A percentile compares a stretch with the other conserved stretches of the same genome.
Conservation (phyloP, 805 yeast species). For the Wickerhamiella occidentalis region DNA sequence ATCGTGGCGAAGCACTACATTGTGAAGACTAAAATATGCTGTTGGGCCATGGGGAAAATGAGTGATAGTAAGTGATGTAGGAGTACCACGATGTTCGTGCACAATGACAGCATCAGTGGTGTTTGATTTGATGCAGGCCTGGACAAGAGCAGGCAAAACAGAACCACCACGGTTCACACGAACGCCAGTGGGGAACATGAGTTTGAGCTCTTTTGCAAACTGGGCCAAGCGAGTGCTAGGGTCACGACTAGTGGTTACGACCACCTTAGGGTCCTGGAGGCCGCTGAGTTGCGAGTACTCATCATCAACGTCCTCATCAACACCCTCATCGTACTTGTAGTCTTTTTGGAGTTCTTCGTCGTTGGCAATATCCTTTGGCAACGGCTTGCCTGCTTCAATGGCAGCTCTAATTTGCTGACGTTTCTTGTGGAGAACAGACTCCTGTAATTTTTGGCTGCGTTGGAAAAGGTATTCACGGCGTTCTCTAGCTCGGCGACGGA, state of each 20-base stretch:
- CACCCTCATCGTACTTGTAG: conserved; percentile 75
- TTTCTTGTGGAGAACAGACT: conserved; percentile 71
- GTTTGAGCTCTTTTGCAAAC: conserved; percentile 82
- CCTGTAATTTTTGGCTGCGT: conserved; percentile 82
- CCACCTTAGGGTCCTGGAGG: conserved; percentile 74
- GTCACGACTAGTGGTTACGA: conserved; percentile 87
- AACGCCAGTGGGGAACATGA: conserved; percentile 79
- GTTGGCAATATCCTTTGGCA: conserved; percentile 82
- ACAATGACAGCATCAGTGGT: conserved; percentile 74
- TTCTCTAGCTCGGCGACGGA: conserved; percentile 91
- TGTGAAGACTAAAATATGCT: conserved; percentile 84
- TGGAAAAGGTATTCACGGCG: conserved; percentile 86
- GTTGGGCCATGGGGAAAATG: conserved; percentile 99
- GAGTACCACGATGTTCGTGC: conserved; percentile 97
- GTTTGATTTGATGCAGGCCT: conserved; percentile 68
- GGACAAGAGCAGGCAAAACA: conserved; percentile 69
- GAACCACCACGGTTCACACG: conserved; percentile 90
- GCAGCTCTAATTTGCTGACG: conserved; percentile 79
- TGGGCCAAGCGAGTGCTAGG: conserved; percentile 79
- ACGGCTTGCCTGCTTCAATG: conserved; percentile 78
- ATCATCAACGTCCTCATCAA: conserved; percentile 57
- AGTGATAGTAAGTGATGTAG: conserved; percentile 80
- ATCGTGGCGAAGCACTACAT: conserved; percentile 90
- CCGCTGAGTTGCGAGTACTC: conserved; percentile 86
- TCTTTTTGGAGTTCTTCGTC: conserved; percentile 72